These are phyloP conservation scores for Murraya paniculata DNA, from an alignment of 345 rosid species.

Conservation along the genomic window DNA sequence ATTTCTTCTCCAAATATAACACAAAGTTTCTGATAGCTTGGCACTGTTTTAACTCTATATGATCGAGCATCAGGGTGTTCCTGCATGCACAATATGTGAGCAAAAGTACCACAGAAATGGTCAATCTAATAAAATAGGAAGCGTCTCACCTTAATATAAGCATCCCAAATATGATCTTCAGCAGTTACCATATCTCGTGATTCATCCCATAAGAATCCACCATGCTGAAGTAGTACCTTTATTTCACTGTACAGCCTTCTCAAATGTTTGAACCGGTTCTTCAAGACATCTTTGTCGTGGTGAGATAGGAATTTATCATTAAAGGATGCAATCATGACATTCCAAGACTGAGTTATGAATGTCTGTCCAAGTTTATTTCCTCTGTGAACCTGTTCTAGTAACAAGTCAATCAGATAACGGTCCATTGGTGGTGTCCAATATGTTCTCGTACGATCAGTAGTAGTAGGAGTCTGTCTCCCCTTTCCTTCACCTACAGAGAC, in stretches of 20 bases:
- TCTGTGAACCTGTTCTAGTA: conserved; percentile 64
- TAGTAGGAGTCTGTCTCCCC: conserved; percentile 27
- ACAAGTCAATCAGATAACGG: conserved; percentile 65
- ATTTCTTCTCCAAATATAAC: conserved; percentile 70
- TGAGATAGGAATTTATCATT: conserved; percentile 59
- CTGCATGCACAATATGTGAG: conserved; percentile 41
- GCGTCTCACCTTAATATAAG: conserved; percentile 55
- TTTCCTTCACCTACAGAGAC: conserved; percentile 42
- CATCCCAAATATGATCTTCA: conserved; percentile 68
- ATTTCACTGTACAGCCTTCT: conserved; percentile 74
- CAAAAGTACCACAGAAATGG: conserved; percentile 13
- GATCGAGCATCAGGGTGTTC: conserved; percentile 85
- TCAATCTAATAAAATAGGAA: conserved; percentile 15
- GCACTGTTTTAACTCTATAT: conserved; percentile 77
- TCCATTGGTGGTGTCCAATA: conserved; percentile 96
- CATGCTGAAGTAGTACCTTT: conserved; percentile 59
- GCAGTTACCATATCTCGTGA: conserved; percentile 72
- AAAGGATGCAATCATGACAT: conserved; percentile 56
- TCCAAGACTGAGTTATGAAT: conserved; percentile 78
- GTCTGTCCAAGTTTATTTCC: conserved; percentile 86
- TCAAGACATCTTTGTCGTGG: conserved; percentile 71
- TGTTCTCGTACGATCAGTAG: conserved; percentile 68
- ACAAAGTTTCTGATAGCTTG: conserved; percentile 65
- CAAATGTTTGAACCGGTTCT: conserved; percentile 80
- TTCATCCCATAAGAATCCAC: conserved; percentile 82